phyloP scores from a whole-genome alignment of 2,329 filamentous ascomycete genomes.

The Venturia pyrina region DNA sequence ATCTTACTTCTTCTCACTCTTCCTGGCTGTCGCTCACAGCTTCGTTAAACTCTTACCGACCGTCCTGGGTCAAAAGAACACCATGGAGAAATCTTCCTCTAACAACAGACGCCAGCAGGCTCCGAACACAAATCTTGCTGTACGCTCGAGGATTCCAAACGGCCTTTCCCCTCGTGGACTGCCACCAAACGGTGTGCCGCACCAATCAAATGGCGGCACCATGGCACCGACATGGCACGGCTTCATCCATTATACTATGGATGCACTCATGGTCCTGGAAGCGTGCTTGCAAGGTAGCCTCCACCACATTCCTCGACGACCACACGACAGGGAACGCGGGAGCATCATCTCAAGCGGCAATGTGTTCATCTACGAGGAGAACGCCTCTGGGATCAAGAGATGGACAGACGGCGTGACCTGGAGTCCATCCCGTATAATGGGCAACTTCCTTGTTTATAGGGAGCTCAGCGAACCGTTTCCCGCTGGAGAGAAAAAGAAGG shows the following conservation, averaged over 20 bases:
- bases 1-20: neutral
- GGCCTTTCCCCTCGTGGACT: neutral
- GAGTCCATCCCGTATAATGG: constrained; percentile 79
- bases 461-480: constrained; percentile 70
- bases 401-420: constrained; percentile 90
- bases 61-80: neutral
- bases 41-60: neutral
- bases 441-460: constrained; percentile 77
- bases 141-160: neutral
- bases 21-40: neutral
- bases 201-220: neutral
- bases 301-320: constrained; percentile 67
- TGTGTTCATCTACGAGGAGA: constrained; percentile 87
- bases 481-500: constrained; percentile 75
- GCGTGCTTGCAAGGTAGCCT: constrained; percentile 9
- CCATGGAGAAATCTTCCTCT: neutral
- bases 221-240: constrained; percentile 12
- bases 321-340: constrained; percentile 73
- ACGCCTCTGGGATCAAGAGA: constrained; percentile 80
- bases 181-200: neutral
- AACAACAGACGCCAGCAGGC: neutral
- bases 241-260: constrained; percentile 11
- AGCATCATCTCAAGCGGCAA: constrained; percentile 73
- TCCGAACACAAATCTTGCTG: neutral
- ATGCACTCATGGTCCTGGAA: constrained; percentile 13